Evolutionary conservation across 2,329 filamentous ascomycete genomes (phyloP).

Genomic region (Metarhizium robertsii): DNA sequence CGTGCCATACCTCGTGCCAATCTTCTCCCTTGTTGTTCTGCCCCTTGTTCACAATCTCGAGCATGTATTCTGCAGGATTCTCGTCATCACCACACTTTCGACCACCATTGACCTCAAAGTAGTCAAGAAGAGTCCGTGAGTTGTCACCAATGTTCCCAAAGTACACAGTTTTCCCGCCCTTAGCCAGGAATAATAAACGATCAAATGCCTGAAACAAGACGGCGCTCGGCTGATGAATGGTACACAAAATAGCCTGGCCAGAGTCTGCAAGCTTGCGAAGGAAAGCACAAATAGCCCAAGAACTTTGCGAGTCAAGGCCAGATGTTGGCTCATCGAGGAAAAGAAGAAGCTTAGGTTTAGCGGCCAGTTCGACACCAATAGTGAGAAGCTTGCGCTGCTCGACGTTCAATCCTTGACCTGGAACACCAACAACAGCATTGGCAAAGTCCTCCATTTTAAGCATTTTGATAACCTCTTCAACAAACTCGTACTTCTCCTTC

Average conservation of each 20-base stretch:
- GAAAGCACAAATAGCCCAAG: slow-evolving; percentile 55
- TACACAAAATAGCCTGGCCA: slow-evolving; percentile 44
- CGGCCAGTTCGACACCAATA: slow-evolving; percentile 50
- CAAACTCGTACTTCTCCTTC: slow-evolving; percentile 50
- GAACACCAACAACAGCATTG: slow-evolving; percentile 54
- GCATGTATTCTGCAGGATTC: slow-evolving; percentile 71
- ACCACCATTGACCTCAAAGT: slow-evolving; percentile 58
- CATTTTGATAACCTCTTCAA: slow-evolving; percentile 57
- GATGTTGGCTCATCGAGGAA: slow-evolving; percentile 54
- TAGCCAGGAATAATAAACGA: slow-evolving; percentile 52
- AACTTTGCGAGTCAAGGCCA: slow-evolving; percentile 54
- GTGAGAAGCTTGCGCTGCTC: slow-evolving; percentile 54
- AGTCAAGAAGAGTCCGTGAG: slow-evolving; percentile 45
- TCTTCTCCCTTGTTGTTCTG: slow-evolving; percentile 34
- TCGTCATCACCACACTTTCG: slow-evolving; percentile 48
- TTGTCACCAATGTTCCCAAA: slow-evolving; percentile 58
- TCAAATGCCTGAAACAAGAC: slow-evolving; percentile 49
- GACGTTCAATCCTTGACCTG: slow-evolving; percentile 51
- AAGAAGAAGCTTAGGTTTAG: slow-evolving; percentile 47
- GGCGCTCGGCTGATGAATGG: slow-evolving; percentile 45
- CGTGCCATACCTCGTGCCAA: slow-evolving; percentile 61
- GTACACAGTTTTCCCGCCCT: slow-evolving; percentile 58
- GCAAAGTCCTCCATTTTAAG: slow-evolving; percentile 59
- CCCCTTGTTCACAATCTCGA: slow-evolving; percentile 40
- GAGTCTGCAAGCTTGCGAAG: slow-evolving; percentile 49